Evolutionary conservation across 192 early-diverging fungal genomes (phyloP).

Genomic region (Coemansia interrupta): DNA sequence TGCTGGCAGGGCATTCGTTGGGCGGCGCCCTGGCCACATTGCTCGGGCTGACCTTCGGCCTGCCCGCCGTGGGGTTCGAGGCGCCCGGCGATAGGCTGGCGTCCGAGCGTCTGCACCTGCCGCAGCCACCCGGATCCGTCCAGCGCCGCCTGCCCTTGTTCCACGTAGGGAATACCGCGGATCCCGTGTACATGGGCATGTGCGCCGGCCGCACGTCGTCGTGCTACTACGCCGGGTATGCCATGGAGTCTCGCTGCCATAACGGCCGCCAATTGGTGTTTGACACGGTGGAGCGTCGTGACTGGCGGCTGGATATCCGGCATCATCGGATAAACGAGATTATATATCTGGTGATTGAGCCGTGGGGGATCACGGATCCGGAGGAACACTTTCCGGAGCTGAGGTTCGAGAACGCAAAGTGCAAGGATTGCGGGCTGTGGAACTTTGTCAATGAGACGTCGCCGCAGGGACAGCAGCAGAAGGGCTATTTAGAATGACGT

Average conservation of each 20-base stretch:
- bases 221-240: conserved; percentile 72
- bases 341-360: conserved; percentile 60
- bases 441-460: conserved; percentile 57
- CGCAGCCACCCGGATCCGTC: conserved; percentile 53
- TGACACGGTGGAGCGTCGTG: conserved; percentile 62
- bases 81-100: conserved; percentile 79
- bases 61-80: conserved; percentile 81
- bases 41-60: conserved; percentile 76
- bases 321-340: conserved; percentile 77
- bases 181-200: conserved; percentile 86
- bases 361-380: conserved; percentile 42
- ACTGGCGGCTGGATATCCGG: conserved; percentile 68
- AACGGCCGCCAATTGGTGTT: conserved; percentile 66
- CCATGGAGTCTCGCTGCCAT: conserved; percentile 82
- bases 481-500: no score
- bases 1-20: conserved; percentile 86
- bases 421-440: conserved; percentile 79
- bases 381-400: conserved; percentile 35
- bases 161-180: conserved; percentile 86
- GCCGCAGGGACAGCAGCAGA: conserved; percentile 18
- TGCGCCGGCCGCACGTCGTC: conserved; percentile 64
- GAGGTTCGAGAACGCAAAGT: conserved; percentile 52
- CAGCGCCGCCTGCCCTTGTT: conserved; percentile 73
- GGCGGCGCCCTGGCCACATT: conserved; percentile 73
- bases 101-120: conserved; percentile 76